phyloP scores from a whole-genome alignment of 257 asterid genomes.

The Solanum boliviense region DNA sequence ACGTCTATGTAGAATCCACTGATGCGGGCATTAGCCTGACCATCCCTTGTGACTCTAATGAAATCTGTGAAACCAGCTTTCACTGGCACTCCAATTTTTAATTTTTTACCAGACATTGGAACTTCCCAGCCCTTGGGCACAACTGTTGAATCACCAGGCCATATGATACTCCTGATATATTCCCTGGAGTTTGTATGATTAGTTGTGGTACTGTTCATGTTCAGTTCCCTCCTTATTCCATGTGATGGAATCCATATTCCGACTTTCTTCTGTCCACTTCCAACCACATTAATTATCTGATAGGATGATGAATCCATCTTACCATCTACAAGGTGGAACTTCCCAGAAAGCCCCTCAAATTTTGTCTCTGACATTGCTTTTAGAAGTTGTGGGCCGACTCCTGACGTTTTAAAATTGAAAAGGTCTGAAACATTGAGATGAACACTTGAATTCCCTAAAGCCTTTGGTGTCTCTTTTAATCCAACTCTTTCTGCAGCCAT shows the following conservation, averaged over 20 bases:
- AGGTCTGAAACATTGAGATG: not conserved
- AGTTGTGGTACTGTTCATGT: not conserved
- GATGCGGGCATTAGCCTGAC: conserved; percentile 10
- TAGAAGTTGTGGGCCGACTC: conserved; percentile 17
- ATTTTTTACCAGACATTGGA: conserved; percentile 26
- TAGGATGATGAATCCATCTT: conserved; percentile 18
- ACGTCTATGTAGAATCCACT: conserved; percentile 23
- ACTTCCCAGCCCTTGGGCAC: conserved; percentile 44
- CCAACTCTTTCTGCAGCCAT: conserved; percentile 29
- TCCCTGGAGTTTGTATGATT: not conserved
- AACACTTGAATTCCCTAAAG: not conserved
- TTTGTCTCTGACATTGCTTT: conserved; percentile 9
- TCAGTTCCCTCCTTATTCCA: conserved; percentile 4
- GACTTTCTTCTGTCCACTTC: conserved; percentile 8
- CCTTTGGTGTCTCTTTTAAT: not conserved
- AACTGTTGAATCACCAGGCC: conserved; percentile 35
- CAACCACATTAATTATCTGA: conserved; percentile 24
- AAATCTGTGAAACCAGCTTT: conserved; percentile 15
- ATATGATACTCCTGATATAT: conserved; percentile 11
- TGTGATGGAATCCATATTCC: conserved; percentile 23
- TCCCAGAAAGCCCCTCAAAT: conserved; percentile 31
- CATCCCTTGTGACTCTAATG: conserved; percentile 22
- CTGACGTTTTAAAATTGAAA: conserved; percentile 8
- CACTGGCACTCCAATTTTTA: conserved; percentile 32
- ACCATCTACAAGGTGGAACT: conserved; percentile 12